Evolutionary conservation across 2,329 filamentous ascomycete species (phyloP).

Genomic region (Nothophoma quercina): DNA sequence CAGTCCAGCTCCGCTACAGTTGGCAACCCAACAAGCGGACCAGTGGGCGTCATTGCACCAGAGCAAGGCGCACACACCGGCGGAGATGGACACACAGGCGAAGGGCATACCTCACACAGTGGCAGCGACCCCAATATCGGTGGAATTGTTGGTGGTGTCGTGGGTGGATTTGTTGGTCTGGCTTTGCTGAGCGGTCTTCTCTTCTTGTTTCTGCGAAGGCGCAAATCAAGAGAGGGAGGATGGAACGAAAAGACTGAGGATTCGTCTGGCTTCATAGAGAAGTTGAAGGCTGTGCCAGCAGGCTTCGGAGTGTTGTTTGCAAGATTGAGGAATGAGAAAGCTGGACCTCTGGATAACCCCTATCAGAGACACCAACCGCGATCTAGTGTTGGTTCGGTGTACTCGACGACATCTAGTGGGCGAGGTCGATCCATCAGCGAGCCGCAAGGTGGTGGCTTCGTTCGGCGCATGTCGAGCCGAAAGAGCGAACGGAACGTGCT

Average conservation of each 20-base stretch:
- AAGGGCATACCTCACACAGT: constrained; percentile 6
- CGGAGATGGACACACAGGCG: constrained; percentile 26
- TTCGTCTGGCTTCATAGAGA: constrained; percentile 24
- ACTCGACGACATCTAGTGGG: constrained; percentile 36
- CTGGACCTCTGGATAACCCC: constrained; percentile 35
- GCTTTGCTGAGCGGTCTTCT: constrained; percentile 41
- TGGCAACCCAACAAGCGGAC: constrained; percentile 29
- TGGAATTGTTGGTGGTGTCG: constrained; percentile 45
- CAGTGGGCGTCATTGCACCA: constrained; percentile 41
- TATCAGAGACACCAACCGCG: constrained; percentile 41
- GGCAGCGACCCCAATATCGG: constrained; percentile 29
- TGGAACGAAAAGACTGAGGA: constrained; percentile 28
- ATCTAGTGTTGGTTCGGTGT: constrained; percentile 43
- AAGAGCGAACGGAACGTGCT: constrained; percentile 42
- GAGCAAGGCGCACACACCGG: constrained; percentile 26
- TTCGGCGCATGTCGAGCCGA: constrained; percentile 41
- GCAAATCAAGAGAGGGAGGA: constrained; percentile 33
- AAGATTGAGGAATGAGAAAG: constrained; percentile 39
- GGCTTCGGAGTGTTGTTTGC: constrained; percentile 32
- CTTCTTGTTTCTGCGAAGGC: constrained; percentile 44
- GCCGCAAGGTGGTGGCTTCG: constrained; percentile 36
- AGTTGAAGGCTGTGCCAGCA: constrained; percentile 31
- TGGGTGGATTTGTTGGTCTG: constrained; percentile 45
- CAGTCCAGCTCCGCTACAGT: constrained; percentile 26
- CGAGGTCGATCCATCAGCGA: constrained; percentile 42